These are phyloP conservation scores for Coemansia asiatica DNA, from an alignment of 192 early-diverging fungal species.

Conservation along the genomic window DNA sequence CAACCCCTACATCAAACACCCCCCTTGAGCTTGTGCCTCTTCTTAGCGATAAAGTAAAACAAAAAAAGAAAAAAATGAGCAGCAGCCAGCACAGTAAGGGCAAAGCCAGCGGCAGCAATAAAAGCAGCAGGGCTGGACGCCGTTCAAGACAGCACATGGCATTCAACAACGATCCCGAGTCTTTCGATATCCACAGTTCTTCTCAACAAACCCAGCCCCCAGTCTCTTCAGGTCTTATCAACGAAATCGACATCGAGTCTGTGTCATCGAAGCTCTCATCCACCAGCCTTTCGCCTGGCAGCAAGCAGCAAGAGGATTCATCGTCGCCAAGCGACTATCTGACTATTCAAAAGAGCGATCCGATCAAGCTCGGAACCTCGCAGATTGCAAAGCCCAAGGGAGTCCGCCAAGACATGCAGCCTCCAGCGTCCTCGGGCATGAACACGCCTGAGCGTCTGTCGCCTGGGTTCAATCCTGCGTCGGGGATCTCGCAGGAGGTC, in stretches of 20 bases:
- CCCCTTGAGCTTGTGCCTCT: background rate
- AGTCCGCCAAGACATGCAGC: slow-evolving; percentile 48
- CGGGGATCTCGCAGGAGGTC: slow-evolving; percentile 38
- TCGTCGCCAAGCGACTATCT: slow-evolving; percentile 40
- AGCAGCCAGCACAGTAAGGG: slow-evolving; percentile 10
- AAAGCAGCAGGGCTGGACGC: slow-evolving; percentile 34
- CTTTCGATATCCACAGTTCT: slow-evolving; percentile 45
- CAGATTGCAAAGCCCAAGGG: slow-evolving; percentile 18
- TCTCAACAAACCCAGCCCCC: slow-evolving; percentile 13
- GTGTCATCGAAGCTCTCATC: background rate
- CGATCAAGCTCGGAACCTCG: slow-evolving; percentile 27
- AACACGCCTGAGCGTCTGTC: slow-evolving; percentile 45
- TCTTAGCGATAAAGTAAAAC: slow-evolving; percentile 7
- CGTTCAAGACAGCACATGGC: slow-evolving; percentile 19
- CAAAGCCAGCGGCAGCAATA: slow-evolving; percentile 24
- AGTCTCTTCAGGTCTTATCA: slow-evolving; percentile 2
- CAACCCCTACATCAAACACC: background rate
- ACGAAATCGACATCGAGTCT: slow-evolving; percentile 7
- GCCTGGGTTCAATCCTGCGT: slow-evolving; percentile 28
- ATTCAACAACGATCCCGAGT: slow-evolving; percentile 42
- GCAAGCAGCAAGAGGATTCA: background rate
- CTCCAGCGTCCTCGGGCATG: slow-evolving; percentile 34
- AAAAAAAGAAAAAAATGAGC: slow-evolving; percentile 3
- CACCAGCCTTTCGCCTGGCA: background rate
- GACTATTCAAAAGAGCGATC: slow-evolving; percentile 43